Conservation (phyloP, 768 basidiomycete species). For the Cyclocybe cylindracea region DNA sequence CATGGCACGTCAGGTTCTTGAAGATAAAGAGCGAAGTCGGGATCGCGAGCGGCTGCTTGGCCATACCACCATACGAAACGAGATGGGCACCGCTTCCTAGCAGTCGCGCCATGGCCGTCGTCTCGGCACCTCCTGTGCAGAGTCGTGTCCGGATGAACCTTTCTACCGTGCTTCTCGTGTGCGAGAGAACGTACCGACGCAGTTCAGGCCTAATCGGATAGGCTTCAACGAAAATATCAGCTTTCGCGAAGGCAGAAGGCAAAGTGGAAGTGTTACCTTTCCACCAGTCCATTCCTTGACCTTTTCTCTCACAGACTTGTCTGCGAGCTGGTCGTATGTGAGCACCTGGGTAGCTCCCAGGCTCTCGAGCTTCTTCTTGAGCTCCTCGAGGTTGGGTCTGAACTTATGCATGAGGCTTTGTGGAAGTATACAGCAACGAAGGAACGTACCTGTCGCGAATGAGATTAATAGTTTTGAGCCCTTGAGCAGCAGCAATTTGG, state of each 20-base stretch:
- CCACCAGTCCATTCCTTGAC: conserved; percentile 67
- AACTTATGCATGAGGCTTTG: neutral
- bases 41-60: conserved; percentile 74
- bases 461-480: conserved; percentile 79
- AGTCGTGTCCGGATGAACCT: neutral
- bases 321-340: conserved; percentile 73
- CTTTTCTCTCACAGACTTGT: conserved; percentile 52
- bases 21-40: conserved; percentile 85
- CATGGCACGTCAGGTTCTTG: conserved; percentile 74
- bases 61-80: conserved; percentile 91
- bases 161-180: neutral
- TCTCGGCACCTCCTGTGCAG: conserved; percentile 56
- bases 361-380: conserved; percentile 50
- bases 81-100: conserved; percentile 71
- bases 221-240: conserved; percentile 23
- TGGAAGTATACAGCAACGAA: neutral
- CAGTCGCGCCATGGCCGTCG: conserved; percentile 66
- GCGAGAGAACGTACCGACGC: conserved; percentile 37
- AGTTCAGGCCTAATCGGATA: conserved; percentile 50
- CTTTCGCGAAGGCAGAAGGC: conserved; percentile 2
- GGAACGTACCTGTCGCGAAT: conserved; percentile 62
- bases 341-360: conserved; percentile 79
- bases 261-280: conserved; percentile 40
- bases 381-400: conserved; percentile 53
- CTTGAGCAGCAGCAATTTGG: conserved; percentile 74